phyloP scores from a whole-genome alignment of 164 flowering plant species.

The Berberis vulgaris region DNA sequence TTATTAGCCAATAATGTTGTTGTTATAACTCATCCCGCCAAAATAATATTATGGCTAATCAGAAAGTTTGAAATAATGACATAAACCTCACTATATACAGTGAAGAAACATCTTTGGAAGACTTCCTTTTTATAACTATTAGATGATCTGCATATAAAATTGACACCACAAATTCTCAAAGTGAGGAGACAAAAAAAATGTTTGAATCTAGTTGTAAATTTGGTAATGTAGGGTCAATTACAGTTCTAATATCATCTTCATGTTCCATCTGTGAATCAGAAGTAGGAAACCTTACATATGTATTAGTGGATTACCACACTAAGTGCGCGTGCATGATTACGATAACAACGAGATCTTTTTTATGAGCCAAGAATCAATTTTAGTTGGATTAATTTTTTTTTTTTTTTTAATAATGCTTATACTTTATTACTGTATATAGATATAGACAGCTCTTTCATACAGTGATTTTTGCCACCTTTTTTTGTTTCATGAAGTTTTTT shows the following conservation, averaged over 20 bases:
- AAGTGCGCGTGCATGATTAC: background rate
- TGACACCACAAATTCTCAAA: conserved; percentile 5
- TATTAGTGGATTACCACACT: conserved; percentile 3
- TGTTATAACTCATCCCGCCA: background rate
- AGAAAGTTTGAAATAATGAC: background rate
- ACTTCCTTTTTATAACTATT: background rate
- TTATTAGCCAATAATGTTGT: background rate
- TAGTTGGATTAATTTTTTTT: background rate
- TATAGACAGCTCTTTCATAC: background rate
- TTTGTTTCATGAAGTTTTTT: background rate
- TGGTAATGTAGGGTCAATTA: conserved; percentile 3
- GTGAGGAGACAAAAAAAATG: background rate
- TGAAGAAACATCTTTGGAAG: background rate
- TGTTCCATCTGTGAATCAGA: conserved; percentile 3
- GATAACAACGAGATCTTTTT: no score
- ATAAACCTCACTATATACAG: conserved; percentile 5
- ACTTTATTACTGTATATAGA: background rate
- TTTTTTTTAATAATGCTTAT: background rate
- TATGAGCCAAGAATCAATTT: no score
- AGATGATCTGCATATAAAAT: background rate
- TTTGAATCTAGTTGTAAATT: conserved; percentile 3
- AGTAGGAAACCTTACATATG: background rate
- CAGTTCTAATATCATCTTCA: background rate
- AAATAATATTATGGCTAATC: conserved; percentile 1
- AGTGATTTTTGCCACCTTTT: background rate